These are phyloP conservation scores for Pseudocercospora eumusae DNA, from an alignment of 2,329 filamentous ascomycete species.

Conservation along the genomic window DNA sequence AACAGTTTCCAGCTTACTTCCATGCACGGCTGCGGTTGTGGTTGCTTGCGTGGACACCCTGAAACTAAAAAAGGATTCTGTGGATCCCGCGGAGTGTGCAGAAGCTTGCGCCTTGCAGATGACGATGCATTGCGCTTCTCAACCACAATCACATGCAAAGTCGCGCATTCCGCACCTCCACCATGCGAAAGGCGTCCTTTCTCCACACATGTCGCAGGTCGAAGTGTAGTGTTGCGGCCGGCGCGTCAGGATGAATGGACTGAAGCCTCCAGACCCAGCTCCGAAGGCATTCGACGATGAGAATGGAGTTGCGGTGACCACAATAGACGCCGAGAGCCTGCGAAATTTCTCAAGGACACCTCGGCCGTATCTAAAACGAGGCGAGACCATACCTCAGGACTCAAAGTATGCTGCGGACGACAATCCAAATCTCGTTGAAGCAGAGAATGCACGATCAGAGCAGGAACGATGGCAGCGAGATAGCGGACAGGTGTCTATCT, in stretches of 20 bases:
- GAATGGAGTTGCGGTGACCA: constrained; percentile 13
- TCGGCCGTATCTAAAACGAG: constrained; percentile 36
- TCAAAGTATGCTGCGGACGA: constrained; percentile 2
- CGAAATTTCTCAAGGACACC: constrained; percentile 32
- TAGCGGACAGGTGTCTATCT: constrained; percentile 48
- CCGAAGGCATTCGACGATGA: not conserved
- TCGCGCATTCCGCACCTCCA: not conserved
- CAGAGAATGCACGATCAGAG: constrained; percentile 1
- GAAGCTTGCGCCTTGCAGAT: constrained; percentile 6
- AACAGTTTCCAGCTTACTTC: not conserved
- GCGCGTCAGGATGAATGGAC: constrained; percentile 6
- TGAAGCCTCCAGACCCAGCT: constrained; percentile 6
- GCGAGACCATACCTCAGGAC: constrained; percentile 26
- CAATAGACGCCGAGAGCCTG: constrained; percentile 24
- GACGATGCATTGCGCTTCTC: constrained; percentile 1
- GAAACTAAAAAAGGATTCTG: not conserved
- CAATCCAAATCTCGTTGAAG: not conserved
- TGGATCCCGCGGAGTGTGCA: not conserved
- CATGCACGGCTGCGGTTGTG: not conserved
- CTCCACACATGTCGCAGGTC: constrained; percentile 4
- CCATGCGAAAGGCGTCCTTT: not conserved
- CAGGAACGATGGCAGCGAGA: constrained; percentile 22
- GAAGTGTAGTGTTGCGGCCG: constrained; percentile 6
- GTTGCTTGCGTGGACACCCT: not conserved
- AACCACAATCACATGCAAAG: constrained; percentile 6